phyloP scores from a whole-genome alignment of 1,284 basidiomycete genomes.

The Pholiota adiposa region DNA sequence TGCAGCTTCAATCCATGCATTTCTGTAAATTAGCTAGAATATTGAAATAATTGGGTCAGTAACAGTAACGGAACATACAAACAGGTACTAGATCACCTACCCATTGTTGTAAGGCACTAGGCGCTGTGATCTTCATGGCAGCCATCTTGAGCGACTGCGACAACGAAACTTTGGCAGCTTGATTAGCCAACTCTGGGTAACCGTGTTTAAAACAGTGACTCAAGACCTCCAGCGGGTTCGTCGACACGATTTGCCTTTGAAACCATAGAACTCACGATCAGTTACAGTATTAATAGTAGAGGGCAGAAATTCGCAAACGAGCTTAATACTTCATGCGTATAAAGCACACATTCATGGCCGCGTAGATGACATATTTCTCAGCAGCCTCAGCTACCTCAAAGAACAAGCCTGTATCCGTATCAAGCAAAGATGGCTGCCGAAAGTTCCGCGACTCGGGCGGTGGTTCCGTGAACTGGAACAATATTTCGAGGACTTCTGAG shows the following conservation, averaged over 20 bases:
- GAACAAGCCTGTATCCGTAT: neutral
- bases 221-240: too few relatives aligned
- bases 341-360: constrained; percentile 14
- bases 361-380: neutral
- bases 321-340: neutral
- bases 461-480: neutral
- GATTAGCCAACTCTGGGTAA: neutral
- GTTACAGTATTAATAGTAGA: too few relatives aligned
- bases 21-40: too few relatives aligned
- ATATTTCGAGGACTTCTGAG: neutral
- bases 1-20: too few relatives aligned
- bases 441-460: neutral
- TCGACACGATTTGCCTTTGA: too few relatives aligned
- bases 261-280: too few relatives aligned
- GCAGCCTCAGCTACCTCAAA: neutral
- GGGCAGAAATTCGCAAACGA: too few relatives aligned
- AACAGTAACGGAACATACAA: too few relatives aligned
- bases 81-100: too few relatives aligned
- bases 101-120: neutral
- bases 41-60: too few relatives aligned
- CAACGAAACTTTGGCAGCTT: neutral
- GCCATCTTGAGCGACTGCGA: neutral
- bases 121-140: neutral
- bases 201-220: neutral
- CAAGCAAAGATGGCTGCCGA: neutral